phyloP scores from a whole-genome alignment of 768 basidiomycete species.

The Exidia glandulosa region DNA sequence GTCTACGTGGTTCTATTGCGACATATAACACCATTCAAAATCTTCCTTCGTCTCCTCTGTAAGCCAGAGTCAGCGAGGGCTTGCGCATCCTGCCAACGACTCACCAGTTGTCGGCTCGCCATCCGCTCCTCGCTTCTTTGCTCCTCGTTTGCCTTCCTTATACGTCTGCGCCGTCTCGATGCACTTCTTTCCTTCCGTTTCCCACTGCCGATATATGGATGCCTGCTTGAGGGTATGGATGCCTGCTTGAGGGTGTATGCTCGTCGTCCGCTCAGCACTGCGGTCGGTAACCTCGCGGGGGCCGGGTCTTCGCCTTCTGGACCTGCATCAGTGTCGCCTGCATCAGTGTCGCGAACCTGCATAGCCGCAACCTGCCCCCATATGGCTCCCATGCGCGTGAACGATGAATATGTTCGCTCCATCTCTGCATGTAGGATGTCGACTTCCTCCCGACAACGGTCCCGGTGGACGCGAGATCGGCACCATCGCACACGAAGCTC shows the following conservation, averaged over 20 bases:
- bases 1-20: no score
- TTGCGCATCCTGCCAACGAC: no score
- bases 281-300: neutral
- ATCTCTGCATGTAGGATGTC: conserved; percentile 11
- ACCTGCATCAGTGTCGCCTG: no score
- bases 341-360: neutral
- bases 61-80: no score
- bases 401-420: neutral
- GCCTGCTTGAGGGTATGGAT: no score
- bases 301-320: no score
- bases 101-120: no score
- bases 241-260: conserved; percentile 5
- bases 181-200: neutral
- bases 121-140: neutral
- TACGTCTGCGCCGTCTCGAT: neutral
- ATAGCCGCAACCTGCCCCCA: conserved; percentile 1
- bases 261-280: neutral
- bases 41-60: no score
- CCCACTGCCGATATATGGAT: neutral
- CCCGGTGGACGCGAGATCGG: conserved; percentile 3
- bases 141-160: neutral
- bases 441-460: conserved; percentile 11
- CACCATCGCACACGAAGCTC: conserved; percentile 12
- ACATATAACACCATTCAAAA: no score
- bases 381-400: neutral